Percentiles rank a stretch among this genome's conserved stretches.
Evolutionary conservation across 1,284 basidiomycete species (phyloP).

Genomic region (Hortiboletus rubellus): DNA sequence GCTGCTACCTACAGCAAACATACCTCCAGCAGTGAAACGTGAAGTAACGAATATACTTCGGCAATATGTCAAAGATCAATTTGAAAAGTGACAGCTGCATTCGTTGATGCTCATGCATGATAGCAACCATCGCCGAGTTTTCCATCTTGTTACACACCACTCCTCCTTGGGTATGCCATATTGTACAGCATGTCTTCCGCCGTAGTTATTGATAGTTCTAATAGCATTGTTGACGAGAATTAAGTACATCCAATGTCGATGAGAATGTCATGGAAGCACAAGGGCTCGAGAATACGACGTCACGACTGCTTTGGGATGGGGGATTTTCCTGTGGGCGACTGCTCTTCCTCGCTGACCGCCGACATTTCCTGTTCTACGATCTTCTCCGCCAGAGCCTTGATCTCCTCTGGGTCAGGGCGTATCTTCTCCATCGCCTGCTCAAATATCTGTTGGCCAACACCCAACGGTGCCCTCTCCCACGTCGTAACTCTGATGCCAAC

Average conservation of each 20-base stretch:
- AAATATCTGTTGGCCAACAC: constrained; percentile 55
- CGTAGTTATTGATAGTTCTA: background rate
- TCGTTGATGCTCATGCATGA: too few species aligned
- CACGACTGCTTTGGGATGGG: background rate
- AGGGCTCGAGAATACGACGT: background rate
- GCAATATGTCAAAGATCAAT: constrained; percentile 35
- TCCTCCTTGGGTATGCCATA: background rate
- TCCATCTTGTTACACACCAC: background rate
- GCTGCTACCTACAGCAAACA: constrained; percentile 15
- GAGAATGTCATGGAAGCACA: background rate
- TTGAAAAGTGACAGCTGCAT: constrained; percentile 28
- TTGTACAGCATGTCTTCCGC: background rate
- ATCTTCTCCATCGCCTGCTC: constrained; percentile 38
- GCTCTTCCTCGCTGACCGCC: constrained; percentile 7
- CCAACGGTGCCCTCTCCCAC: constrained; percentile 73
- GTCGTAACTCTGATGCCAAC: constrained; percentile 84
- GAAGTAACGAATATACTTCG: constrained; percentile 28
- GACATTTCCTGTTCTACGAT: constrained; percentile 33
- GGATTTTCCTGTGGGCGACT: background rate
- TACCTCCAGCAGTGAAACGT: constrained; percentile 28
- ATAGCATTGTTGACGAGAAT: constrained; percentile 8
- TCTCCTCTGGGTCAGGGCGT: constrained; percentile 34
- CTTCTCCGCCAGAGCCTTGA: constrained; percentile 39
- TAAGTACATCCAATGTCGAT: constrained; percentile 1
- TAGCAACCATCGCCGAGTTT: background rate